Evolutionary conservation across 768 basidiomycete genomes (phyloP).

Genomic region (Phanerochaete carnosa): DNA sequence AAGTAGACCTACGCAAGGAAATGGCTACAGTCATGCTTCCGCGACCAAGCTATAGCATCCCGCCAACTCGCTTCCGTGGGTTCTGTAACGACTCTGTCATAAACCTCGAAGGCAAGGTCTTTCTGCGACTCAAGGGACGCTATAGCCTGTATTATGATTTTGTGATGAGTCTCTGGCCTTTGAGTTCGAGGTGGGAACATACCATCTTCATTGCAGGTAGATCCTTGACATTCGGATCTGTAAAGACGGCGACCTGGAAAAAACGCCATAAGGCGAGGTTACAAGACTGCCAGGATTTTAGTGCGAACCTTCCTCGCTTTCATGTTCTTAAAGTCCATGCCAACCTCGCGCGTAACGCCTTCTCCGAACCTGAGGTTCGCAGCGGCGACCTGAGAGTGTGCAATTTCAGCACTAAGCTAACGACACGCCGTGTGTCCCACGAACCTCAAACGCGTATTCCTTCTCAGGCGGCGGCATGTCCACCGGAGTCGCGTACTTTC

Average conservation of each 20-base stretch:
- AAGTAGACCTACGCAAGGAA: slow-evolving; percentile 76
- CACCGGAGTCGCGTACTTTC: slow-evolving; percentile 77
- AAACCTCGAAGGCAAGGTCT: slow-evolving; percentile 78
- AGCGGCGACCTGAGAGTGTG: slow-evolving; percentile 62
- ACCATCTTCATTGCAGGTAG: slow-evolving; percentile 82
- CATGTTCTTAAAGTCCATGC: slow-evolving; percentile 94
- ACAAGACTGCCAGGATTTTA: not conserved
- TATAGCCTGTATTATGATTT: slow-evolving; percentile 50
- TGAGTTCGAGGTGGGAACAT: slow-evolving; percentile 19
- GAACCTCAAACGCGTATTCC: slow-evolving; percentile 90
- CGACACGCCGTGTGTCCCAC: not conserved
- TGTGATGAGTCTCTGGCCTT: not conserved
- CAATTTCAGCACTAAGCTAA: not conserved
- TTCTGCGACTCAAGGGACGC: slow-evolving; percentile 76
- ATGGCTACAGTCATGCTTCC: slow-evolving; percentile 86
- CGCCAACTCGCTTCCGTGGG: slow-evolving; percentile 91
- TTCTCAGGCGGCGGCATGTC: slow-evolving; percentile 54
- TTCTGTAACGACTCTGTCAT: slow-evolving; percentile 79
- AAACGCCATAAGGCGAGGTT: not conserved
- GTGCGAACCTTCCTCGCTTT: slow-evolving; percentile 76
- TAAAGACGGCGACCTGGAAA: slow-evolving; percentile 87
- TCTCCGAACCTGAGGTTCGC: slow-evolving; percentile 88
- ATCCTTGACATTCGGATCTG: slow-evolving; percentile 81
- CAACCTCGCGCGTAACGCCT: slow-evolving; percentile 86
- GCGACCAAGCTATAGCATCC: slow-evolving; percentile 84